A percentile compares a stretch with the other conserved stretches of the same genome.
Conservation (phyloP, 257 asterid genomes). For the Solanum bulbocastanum region DNA sequence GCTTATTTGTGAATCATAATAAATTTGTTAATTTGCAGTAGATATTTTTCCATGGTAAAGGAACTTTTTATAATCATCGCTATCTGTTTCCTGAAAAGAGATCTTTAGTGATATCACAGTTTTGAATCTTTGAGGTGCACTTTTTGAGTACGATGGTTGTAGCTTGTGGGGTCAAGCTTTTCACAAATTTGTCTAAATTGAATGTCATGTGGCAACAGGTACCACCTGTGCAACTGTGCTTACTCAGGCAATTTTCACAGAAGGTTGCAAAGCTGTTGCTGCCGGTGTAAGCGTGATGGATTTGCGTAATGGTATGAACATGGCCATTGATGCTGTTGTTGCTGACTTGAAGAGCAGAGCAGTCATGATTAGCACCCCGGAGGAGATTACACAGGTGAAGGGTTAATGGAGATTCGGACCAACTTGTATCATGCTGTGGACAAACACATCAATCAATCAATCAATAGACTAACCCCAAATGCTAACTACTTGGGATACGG, state of each 20-base stretch:
- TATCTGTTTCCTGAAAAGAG: not conserved
- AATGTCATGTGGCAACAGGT: slow-evolving; percentile 40
- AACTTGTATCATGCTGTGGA: not conserved
- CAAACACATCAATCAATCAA: not conserved
- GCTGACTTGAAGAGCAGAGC: slow-evolving; percentile 77
- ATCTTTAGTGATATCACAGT: not conserved
- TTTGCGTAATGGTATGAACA: slow-evolving; percentile 73
- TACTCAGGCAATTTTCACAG: slow-evolving; percentile 78
- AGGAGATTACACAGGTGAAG: slow-evolving; percentile 81
- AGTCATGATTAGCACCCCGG: slow-evolving; percentile 79
- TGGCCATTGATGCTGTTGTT: slow-evolving; percentile 78
- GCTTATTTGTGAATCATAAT: not conserved
- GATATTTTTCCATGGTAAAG: not conserved
- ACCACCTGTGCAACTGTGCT: slow-evolving; percentile 93
- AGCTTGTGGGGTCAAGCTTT: not conserved
- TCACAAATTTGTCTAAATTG: not conserved
- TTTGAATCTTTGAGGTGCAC: not conserved
- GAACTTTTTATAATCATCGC: not conserved
- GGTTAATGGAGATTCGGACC: not conserved
- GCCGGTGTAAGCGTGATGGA: slow-evolving; percentile 90
- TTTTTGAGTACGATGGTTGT: not conserved
- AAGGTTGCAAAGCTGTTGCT: slow-evolving; percentile 84
- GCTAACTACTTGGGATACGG: not conserved
- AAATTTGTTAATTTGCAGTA: not conserved
- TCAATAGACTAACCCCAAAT: not conserved